phyloP scores from a whole-genome alignment of 768 basidiomycete species.

The Solioccasus polychromus region DNA sequence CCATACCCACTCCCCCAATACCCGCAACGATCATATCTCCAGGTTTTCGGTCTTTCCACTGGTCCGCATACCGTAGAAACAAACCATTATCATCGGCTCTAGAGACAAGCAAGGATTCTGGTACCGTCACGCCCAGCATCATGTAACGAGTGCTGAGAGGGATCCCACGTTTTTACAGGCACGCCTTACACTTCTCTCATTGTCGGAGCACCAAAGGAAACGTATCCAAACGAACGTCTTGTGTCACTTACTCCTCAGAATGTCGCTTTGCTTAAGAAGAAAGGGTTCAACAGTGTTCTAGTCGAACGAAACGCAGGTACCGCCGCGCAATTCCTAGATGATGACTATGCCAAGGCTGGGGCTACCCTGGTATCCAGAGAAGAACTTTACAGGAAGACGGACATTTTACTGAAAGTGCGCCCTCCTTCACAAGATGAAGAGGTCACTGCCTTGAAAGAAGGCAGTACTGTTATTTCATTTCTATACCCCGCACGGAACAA shows the following conservation, averaged over 20 bases:
- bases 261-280: constrained; percentile 70
- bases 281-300: constrained; percentile 72
- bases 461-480: constrained; percentile 80
- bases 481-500: constrained; percentile 84
- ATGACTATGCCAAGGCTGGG: constrained; percentile 75
- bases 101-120: constrained; percentile 23
- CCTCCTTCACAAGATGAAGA: constrained; percentile 69
- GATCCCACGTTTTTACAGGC: constrained; percentile 31
- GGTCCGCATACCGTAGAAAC: constrained; percentile 26
- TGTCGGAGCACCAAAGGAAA: constrained; percentile 76
- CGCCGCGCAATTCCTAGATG: constrained; percentile 77
- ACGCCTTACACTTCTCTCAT: constrained; percentile 68
- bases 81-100: constrained; percentile 7
- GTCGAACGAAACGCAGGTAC: constrained; percentile 71
- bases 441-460: constrained; percentile 58
- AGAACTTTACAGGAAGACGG: constrained; percentile 63
- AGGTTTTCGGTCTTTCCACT: constrained; percentile 33
- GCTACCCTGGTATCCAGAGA: constrained; percentile 73
- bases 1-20: neutral
- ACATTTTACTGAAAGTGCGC: constrained; percentile 85
- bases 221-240: constrained; percentile 73
- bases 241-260: constrained; percentile 83
- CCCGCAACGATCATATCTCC: constrained; percentile 2
- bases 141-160: constrained; percentile 1
- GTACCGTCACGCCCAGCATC: constrained; percentile 14